Percentiles rank a stretch among this genome's conserved stretches.
These are phyloP conservation scores for Boletus semigastroideus DNA, from an alignment of 1,284 basidiomycete species.

Conservation along the genomic window DNA sequence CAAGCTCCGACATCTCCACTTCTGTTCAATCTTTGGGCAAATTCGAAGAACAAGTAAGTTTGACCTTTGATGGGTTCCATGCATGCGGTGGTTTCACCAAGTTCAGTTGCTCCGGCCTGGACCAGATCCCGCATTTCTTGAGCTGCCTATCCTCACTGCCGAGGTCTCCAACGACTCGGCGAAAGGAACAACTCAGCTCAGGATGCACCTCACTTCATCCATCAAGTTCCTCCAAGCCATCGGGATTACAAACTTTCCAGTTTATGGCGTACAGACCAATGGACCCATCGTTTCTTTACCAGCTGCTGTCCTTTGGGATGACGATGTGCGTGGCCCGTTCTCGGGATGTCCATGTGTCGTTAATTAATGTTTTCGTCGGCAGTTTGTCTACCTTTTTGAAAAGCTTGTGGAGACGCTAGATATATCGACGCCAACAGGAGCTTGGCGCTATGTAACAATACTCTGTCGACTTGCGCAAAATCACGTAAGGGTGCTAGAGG, in stretches of 20 bases:
- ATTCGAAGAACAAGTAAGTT: no score
- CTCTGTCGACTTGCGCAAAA: constrained; percentile 9
- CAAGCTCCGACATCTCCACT: background rate
- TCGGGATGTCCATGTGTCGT: rapidly evolving
- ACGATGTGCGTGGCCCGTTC: background rate
- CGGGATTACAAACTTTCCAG: constrained; percentile 5
- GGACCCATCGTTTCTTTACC: constrained; percentile 4
- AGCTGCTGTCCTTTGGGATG: constrained; percentile 7
- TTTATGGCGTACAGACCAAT: constrained; percentile 11
- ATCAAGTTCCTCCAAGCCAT: constrained; percentile 10
- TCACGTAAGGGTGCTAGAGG: constrained; percentile 1
- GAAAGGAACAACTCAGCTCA: constrained; percentile 10
- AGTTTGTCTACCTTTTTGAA: constrained; percentile 11
- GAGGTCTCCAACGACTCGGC: background rate
- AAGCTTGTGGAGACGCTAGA: constrained; percentile 5
- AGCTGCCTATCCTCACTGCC: constrained; percentile 7
- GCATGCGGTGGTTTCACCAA: background rate
- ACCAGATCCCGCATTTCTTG: background rate
- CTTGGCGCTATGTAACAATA: constrained; percentile 11
- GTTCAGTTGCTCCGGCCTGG: background rate
- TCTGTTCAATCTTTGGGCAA: background rate
- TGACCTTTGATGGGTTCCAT: background rate
- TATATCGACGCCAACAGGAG: constrained; percentile 2
- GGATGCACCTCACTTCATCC: constrained; percentile 12
- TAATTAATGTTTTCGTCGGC: background rate